These are phyloP conservation scores for Claviceps maximensis DNA, from an alignment of 2,329 filamentous ascomycete genomes.

Conservation along the genomic window DNA sequence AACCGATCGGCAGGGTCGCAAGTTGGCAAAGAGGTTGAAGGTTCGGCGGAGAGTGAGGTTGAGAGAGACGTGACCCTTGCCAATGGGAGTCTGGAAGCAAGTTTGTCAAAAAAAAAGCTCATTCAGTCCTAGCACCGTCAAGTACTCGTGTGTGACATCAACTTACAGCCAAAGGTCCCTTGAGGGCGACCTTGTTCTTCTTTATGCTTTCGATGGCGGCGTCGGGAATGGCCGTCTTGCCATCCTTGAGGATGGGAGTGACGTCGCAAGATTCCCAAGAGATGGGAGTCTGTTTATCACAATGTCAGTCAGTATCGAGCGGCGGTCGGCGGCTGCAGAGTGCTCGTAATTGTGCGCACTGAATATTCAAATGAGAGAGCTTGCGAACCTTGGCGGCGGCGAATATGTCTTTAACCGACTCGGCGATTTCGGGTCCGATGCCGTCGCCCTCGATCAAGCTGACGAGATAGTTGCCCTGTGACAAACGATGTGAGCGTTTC, in stretches of 20 bases:
- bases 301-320: neutral
- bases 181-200: slow-evolving; percentile 93
- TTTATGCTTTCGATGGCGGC: slow-evolving; percentile 86
- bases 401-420: slow-evolving; percentile 99
- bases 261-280: slow-evolving; percentile 97
- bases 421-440: slow-evolving; percentile 93
- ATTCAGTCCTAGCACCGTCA: neutral
- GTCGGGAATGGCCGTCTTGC: slow-evolving; percentile 89
- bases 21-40: slow-evolving; percentile 99
- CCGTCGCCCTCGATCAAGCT: slow-evolving; percentile 98
- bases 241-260: slow-evolving; percentile 82
- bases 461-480: slow-evolving; percentile 85
- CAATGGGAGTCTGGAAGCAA: slow-evolving; percentile 65
- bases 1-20: slow-evolving; percentile 94
- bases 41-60: slow-evolving; percentile 97
- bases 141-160: neutral
- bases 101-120: neutral
- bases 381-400: slow-evolving; percentile 69
- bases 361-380: neutral
- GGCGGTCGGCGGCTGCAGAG: neutral
- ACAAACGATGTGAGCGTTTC: neutral
- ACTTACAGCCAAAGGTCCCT: slow-evolving; percentile 86
- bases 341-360: neutral
- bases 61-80: slow-evolving; percentile 97
- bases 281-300: slow-evolving; percentile 57